Percentiles rank a stretch among this genome's conserved stretches.
These are phyloP conservation scores for Magnaporthales sp. DNA, from an alignment of 2,329 filamentous ascomycete genomes.

Conservation along the genomic window DNA sequence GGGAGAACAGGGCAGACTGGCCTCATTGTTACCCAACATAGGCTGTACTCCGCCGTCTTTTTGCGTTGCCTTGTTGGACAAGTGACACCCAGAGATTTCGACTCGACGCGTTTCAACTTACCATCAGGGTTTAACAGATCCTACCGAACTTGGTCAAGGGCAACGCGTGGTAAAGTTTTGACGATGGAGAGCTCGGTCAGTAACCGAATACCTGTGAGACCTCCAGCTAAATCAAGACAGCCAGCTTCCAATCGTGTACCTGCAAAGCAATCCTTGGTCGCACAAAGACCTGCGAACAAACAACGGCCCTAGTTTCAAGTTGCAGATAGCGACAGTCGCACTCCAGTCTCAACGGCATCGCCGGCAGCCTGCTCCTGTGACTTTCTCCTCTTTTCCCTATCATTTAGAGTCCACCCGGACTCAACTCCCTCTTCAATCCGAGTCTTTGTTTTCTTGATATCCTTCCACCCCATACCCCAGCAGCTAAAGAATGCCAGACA, in stretches of 20 bases:
- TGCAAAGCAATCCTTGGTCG: background rate
- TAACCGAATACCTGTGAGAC: background rate
- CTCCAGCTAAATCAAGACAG: background rate
- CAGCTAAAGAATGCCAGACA: conserved; percentile 25
- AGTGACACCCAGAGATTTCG: background rate
- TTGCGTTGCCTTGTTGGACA: background rate
- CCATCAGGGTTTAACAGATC: background rate
- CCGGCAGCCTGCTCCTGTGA: background rate
- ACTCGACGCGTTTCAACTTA: background rate
- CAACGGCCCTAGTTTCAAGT: background rate
- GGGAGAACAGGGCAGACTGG: background rate
- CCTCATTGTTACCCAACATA: background rate
- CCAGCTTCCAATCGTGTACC: background rate
- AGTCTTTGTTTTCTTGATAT: conserved; percentile 28
- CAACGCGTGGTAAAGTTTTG: background rate
- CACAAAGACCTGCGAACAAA: background rate
- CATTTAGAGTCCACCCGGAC: background rate
- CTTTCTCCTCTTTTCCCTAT: background rate
- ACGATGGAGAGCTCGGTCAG: background rate
- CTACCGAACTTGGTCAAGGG: background rate
- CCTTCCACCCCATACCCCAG: conserved; percentile 37
- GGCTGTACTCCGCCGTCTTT: background rate
- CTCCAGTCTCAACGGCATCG: background rate
- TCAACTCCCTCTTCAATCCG: background rate
- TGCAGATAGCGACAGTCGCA: background rate